Evolutionary conservation across 2,329 filamentous ascomycete genomes (phyloP), one percentile per base, ranked within the genome.

Genomic region (Lomentospora prolificans): DNA sequence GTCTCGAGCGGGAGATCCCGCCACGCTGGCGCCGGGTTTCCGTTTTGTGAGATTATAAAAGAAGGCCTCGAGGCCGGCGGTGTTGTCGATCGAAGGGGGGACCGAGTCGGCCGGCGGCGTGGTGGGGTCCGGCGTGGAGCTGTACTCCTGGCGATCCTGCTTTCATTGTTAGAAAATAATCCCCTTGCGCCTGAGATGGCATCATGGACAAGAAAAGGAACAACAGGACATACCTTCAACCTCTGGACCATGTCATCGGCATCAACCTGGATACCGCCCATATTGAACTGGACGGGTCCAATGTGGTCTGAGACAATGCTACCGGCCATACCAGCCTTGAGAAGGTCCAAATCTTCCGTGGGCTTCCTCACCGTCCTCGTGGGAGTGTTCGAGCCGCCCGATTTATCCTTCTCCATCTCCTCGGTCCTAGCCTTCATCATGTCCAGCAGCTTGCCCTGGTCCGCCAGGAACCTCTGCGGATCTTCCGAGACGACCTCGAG

Each of bases 181-280:
- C 12, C 17, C n/a, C 5, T 41, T 8, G 8, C n/a, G 7, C 5
- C 9, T 27, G 3, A n/a, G 33, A 17, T 22, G 22, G 39, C 27
- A 10, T 22, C 28, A 3, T 22, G 25, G 19, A 50, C 14, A 44
- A 17, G 31, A 27, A 33, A 28, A 41, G 28, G 53, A 17, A 25
- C 10, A 28, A 31, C 10, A n/a, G 25, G 17, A 25, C 72, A 65
- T 72, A 92, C 89, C 81, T 90, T 91, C 58, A 95, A 76, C 63
- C 87, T 82, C 69, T 90, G 87, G 57, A 96, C 73, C 87, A 95
- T 94, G 64, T 96, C 90, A 65, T 96, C 91, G 7, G 90, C 90
- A 70, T 96, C 90, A 28, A 96, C 89, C 67, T 96, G 90, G 60
- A 99, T 96, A 55, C 94, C 94, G 44, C 94, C 94, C 80, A 99